Evolutionary conservation across 768 basidiomycete genomes (phyloP), one percentile per base, ranked within the genome.

Genomic region (Suillus subaureus): DNA sequence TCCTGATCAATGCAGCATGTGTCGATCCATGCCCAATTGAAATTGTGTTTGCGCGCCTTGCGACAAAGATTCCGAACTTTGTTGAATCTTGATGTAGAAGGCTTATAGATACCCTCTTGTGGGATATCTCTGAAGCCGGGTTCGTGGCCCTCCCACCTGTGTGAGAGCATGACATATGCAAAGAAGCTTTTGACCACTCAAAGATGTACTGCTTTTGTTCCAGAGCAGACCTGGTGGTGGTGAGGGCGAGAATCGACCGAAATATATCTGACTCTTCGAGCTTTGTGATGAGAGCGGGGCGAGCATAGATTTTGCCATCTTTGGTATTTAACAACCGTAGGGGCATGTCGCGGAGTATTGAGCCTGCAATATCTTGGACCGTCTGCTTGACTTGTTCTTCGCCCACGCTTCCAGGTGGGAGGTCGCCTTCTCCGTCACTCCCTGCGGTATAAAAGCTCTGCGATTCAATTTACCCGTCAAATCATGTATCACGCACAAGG

Each of bases 1-100:
- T 63, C 39, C 51, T 75, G 74, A 40, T 76, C 71, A 23, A 74
- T 75, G 33, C 77, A 78, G 18, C 71, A 75, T 1, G 75, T 75
- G 18, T 78, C 77, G 54, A 69, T 69, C 75, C 75, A 78, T 49
- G 72, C 71, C 66, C 72, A 71, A n/a, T 2, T 61, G 58, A 68
- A 75, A 45, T 66, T 66, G 2, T 43, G 56, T n/a, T 65, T 54
- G 47, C 65, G 66, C 43, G 73, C 73, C 45, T 67, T 63, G 28
- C 61, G 61, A 49, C 74, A 74, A 56, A 71, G 69, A 13, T n/a
- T 63, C 55, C 70, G 73, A 4, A 76, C 37, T 64, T 76, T 75
- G 58, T 15, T 26, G 16, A 54, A 42, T 42, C 26, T 28, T 1
- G 26, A 4, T 40, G 57, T 9, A 18, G 31, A 35, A 52, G 58